These are phyloP conservation scores for Hordeum vulgare DNA, from an alignment of 176 grass and related monocot species.

Conservation along the genomic window DNA sequence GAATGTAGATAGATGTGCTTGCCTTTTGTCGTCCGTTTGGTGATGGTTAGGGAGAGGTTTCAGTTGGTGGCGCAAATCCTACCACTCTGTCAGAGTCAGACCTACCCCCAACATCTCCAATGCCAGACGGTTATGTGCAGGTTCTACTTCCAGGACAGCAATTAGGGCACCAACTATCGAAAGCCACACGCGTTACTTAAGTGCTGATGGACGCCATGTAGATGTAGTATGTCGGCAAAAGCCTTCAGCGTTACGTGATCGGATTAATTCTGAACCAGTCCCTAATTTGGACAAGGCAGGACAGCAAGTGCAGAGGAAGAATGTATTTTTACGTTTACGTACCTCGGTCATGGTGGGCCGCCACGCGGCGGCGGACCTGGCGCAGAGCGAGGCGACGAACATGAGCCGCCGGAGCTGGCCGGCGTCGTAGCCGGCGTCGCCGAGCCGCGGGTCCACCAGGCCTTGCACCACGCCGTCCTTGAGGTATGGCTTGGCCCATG, in stretches of 20 bases:
- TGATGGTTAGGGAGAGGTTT: background rate
- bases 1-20: background rate
- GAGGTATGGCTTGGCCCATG: conserved; percentile 86
- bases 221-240: conserved; percentile 10
- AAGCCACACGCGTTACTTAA: background rate
- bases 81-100: background rate
- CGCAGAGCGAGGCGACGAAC: conserved; percentile 83
- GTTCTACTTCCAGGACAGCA: background rate
- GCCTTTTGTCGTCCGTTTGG: background rate
- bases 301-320: background rate
- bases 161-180: conserved; percentile 5
- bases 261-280: background rate
- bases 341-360: conserved; percentile 96
- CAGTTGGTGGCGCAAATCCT: background rate
- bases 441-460: conserved; percentile 69
- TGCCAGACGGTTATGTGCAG: background rate
- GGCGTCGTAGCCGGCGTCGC: conserved; percentile 60
- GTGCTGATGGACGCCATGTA: background rate
- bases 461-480: conserved; percentile 57
- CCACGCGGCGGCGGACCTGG: conserved; percentile 51
- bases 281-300: background rate
- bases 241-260: background rate
- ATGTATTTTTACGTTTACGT: background rate
- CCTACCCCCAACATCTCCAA: conserved; percentile 3
- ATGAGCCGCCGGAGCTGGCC: conserved; percentile 71